phyloP scores from a whole-genome alignment of 192 early-diverging fungal genomes.

The Entrophospora sp. region DNA sequence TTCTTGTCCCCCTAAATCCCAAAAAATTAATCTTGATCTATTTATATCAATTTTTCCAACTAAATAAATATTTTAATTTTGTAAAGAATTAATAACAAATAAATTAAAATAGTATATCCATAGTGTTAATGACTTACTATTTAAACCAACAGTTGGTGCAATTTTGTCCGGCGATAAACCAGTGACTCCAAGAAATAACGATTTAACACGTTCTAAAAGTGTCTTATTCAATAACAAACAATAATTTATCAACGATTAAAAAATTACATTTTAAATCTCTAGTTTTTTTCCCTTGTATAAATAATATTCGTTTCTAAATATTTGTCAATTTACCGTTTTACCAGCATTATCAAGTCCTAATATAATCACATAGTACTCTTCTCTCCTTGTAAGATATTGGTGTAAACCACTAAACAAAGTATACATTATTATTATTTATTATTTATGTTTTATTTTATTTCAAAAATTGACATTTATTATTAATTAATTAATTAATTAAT shows the following conservation, averaged over 20 bases:
- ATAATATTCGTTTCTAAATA: not conserved
- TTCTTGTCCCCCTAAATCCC: slow-evolving; percentile 89
- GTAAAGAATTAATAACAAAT: no score
- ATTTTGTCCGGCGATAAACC: slow-evolving; percentile 86
- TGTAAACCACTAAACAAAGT: slow-evolving; percentile 87
- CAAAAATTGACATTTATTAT: no score
- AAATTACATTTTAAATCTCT: not conserved
- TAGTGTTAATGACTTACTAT: slow-evolving; percentile 61
- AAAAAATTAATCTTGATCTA: slow-evolving; percentile 72
- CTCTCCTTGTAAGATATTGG: slow-evolving; percentile 75
- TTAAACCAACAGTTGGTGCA: slow-evolving; percentile 88
- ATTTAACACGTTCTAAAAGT: slow-evolving; percentile 86
- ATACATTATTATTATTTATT: no score
- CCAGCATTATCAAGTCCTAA: slow-evolving; percentile 96
- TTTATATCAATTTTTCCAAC: slow-evolving; percentile 72
- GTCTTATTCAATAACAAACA: slow-evolving; percentile 44
- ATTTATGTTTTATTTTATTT: no score
- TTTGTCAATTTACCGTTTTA: slow-evolving; percentile 79
- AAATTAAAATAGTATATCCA: no score
- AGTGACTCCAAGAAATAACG: slow-evolving; percentile 58
- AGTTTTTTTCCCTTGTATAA: no score
- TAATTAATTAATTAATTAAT: no score
- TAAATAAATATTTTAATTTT: not conserved
- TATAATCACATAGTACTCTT: slow-evolving; percentile 94
- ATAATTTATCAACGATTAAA: not conserved